Evolutionary conservation across 2,329 filamentous ascomycete species (phyloP).

Genomic region (Cryphonectria nitschkei): DNA sequence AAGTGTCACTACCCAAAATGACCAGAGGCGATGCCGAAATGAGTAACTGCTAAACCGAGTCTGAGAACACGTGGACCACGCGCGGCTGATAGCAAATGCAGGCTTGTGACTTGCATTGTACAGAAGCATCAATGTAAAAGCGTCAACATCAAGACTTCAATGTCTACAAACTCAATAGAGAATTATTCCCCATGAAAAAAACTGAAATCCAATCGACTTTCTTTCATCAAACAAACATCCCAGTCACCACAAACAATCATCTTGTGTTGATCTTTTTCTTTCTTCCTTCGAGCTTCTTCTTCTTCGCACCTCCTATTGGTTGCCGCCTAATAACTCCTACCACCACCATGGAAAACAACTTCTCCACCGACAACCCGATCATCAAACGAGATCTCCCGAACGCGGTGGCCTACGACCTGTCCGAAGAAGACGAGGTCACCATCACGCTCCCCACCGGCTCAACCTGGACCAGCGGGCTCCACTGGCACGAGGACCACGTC

Average conservation of each 20-base stretch:
- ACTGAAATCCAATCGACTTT: neutral
- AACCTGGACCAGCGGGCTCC: slow-evolving; percentile 51
- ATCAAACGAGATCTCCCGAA: slow-evolving; percentile 25
- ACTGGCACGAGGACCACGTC: slow-evolving; percentile 53
- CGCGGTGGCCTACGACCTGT: slow-evolving; percentile 39
- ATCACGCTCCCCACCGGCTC: slow-evolving; percentile 49
- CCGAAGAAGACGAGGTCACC: slow-evolving; percentile 41
- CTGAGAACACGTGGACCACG: neutral
- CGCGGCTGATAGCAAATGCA: neutral
- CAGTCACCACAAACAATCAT: neutral
- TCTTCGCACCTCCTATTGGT: neutral
- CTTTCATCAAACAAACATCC: neutral
- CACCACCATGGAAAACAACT: slow-evolving; percentile 1
- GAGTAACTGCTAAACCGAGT: neutral
- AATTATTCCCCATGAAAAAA: neutral
- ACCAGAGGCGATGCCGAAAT: slow-evolving; percentile 8
- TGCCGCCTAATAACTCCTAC: too few relatives aligned
- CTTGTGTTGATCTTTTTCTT: neutral
- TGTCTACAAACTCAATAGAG: neutral
- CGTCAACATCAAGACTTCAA: neutral
- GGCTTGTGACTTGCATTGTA: neutral
- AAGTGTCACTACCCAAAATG: neutral
- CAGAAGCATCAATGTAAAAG: neutral
- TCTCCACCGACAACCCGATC: slow-evolving; percentile 13
- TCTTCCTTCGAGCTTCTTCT: too few relatives aligned